Evolutionary conservation across 257 asterid species (phyloP), one percentile per base, ranked within the genome.

Genomic region (Solanum gandarillasii): DNA sequence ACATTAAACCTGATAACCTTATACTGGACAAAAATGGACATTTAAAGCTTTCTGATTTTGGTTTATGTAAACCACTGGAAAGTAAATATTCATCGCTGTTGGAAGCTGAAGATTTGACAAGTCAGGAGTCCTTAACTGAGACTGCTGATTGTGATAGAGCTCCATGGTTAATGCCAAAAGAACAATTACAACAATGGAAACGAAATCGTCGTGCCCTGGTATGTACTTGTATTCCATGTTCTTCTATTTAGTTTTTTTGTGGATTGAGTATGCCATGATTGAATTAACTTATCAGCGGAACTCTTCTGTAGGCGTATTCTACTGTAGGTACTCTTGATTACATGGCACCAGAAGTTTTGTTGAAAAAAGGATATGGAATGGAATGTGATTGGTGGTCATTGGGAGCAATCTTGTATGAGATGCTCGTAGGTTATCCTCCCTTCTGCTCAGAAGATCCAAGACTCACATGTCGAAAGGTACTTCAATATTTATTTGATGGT

Each of bases 321-420:
- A 97, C 99, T 5, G 99, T 97, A 1, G 99, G 99, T 89, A 97
- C 99, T 60, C 98, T 95, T 34, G 99, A 97, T 90, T 97, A 97
- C 86, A 97, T 97, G 99, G 99, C 99, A 90, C 99, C 99, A 3
- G 99, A 95, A 88, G 96, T 97, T 84, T 91, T 97, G 87, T 87
- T 97, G 90, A 97, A 97, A 91, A 97, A 93, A 89, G 99, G 99
- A 92, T 97, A 97, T 52, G 99, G 98, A 81, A 92, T 97, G 95
- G 99, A 97, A 92, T 97, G 99, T 81, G 99, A 97, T 86, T 97
- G 99, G 99, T 97, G 99, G 99, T 95, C 98, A 29, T 85, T 97
- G 88, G 99, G 99, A 58, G 99, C 98, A 31, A 96, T 96, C 75
- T 89, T 96, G 95, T 96, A 92, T 3, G 99, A 96, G 90, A 96